Base-by-base conservation (phyloP, 345 rosid genomes). In the Murraya koenigii region DNA sequence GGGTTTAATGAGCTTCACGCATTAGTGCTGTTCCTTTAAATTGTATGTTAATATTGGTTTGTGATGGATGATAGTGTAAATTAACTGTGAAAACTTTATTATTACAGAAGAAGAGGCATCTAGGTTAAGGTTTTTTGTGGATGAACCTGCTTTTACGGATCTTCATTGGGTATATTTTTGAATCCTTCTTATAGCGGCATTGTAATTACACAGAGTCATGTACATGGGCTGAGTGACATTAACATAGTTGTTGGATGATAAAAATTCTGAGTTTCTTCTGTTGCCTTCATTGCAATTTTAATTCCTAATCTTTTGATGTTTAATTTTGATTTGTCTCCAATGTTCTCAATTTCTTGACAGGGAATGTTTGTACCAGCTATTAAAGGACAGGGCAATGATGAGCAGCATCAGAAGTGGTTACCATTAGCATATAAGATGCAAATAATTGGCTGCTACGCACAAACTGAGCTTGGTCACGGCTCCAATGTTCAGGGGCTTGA, bases 401-500 rank as follows among this genome's bases (percentile, higher is more conserved):
- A 94, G 90, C 98, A 97, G 86, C 98, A 94, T 55, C 73, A 90
- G 86, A 91, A 94, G 82, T 97, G 98, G 99, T 80, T 97, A 78
- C 85, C 98, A 5, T 82, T 93, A 88, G 99, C 99, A 22, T 78
- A 78, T 83, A 94, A 84, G 88, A 93, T 97, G 99, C 94, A 97
- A 85, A 97, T 97, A 80, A 91, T 97, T 79, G 98, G 99, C 70
- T 91, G 97, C 84, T 97, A 97, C 89, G 98, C 98, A 33, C 99
- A 97, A 73, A 97, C 99, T 80, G 99, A 97, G 85, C 98, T 97
- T 66, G 99, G 99, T 75, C 99, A 97, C 82, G 99, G 98, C 78
- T 97, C 99, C 39, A 97, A 97, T 74, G 98, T 97, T 75, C 99
- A 97, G 86, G 99, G 99, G 14, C 97, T 94, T 74, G 99, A 97